Conservation (phyloP, 2,329 filamentous ascomycete species). For the Cyclaneusma minus region DNA sequence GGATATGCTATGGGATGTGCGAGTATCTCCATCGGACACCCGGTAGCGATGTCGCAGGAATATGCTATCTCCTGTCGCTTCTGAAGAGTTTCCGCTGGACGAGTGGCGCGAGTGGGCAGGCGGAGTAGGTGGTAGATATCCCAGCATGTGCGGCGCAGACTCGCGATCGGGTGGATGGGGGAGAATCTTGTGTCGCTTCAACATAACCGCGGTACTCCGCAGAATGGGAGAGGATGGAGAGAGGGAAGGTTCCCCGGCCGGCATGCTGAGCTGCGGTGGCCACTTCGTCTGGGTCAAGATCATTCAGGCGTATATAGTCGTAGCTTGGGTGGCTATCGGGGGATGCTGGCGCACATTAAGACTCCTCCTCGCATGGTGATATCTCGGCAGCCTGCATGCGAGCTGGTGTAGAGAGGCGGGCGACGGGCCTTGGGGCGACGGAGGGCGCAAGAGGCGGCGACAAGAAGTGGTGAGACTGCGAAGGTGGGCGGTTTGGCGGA, state of each 20-base stretch:
- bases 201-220: conserved; percentile 1
- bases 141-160: background rate
- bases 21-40: too few relatives aligned
- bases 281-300: conserved; percentile 19
- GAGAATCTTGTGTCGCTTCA: conserved; percentile 18
- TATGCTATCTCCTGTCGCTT: too few relatives aligned
- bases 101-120: conserved; percentile 43
- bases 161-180: conserved; percentile 13
- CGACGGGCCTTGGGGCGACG: too few relatives aligned
- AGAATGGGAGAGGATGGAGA: background rate
- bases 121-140: conserved; percentile 40
- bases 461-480: too few relatives aligned
- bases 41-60: too few relatives aligned
- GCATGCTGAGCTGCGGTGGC: conserved; percentile 14
- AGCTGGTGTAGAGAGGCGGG: too few relatives aligned
- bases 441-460: too few relatives aligned
- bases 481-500: too few relatives aligned
- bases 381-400: conserved; percentile 8
- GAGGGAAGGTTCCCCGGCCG: conserved; percentile 11
- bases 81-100: conserved; percentile 29
- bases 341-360: conserved; percentile 5
- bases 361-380: conserved; percentile 9
- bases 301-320: conserved; percentile 12
- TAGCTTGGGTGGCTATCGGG: conserved; percentile 1
- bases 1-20: too few relatives aligned